Evolutionary conservation across 2,329 filamentous ascomycete species (phyloP).

Genomic region (Gaeumannomyces sp.): DNA sequence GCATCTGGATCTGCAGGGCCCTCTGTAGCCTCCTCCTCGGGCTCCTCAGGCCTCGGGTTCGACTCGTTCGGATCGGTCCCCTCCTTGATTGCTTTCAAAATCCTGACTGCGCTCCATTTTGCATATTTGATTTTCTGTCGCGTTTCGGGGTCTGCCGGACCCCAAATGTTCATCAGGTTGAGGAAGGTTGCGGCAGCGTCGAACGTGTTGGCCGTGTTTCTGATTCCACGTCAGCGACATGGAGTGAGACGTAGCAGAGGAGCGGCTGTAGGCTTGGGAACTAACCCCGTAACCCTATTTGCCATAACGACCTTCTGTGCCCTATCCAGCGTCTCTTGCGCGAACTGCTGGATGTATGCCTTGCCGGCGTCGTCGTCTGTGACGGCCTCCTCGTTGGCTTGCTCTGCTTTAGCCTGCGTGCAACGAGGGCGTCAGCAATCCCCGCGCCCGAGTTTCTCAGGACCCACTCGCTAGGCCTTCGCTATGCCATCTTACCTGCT

Average conservation of each 20-base stretch:
- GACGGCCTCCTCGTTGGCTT: slow-evolving; percentile 34
- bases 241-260: not conserved
- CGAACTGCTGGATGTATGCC: slow-evolving; percentile 93
- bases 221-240: slow-evolving; percentile 25
- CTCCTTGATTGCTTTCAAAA: slow-evolving; percentile 83
- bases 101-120: slow-evolving; percentile 90
- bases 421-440: not conserved
- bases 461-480: no score
- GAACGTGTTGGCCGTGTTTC: slow-evolving; percentile 90
- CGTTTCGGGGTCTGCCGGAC: slow-evolving; percentile 64
- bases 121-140: slow-evolving; percentile 89
- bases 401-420: slow-evolving; percentile 6
- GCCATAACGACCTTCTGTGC: slow-evolving; percentile 77
- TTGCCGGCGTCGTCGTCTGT: slow-evolving; percentile 79
- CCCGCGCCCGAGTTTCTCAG: not conserved
- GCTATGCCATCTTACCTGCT: slow-evolving; percentile 47
- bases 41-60: slow-evolving; percentile 64
- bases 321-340: slow-evolving; percentile 76
- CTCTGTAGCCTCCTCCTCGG: slow-evolving; percentile 33
- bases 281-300: slow-evolving; percentile 74
- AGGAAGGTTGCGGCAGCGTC: slow-evolving; percentile 90
- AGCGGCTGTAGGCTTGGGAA: not conserved
- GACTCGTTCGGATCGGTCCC: slow-evolving; percentile 88
- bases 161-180: slow-evolving; percentile 82
- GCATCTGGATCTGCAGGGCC: slow-evolving; percentile 62